A percentile compares a stretch with the other conserved stretches of the same genome.
phyloP scores from a whole-genome alignment of 345 rosid genomes.

The Pistacia atlantica region DNA sequence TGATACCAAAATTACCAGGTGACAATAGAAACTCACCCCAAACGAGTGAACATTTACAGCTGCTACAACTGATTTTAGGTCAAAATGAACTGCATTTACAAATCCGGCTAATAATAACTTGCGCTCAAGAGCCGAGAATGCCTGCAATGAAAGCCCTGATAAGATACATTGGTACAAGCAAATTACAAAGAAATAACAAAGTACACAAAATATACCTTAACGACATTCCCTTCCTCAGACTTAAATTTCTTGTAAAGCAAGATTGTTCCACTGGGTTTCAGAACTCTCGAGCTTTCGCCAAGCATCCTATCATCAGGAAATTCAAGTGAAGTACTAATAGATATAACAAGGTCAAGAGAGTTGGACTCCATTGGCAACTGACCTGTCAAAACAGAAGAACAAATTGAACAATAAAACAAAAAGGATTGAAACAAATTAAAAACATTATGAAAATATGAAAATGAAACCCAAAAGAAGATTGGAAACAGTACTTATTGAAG shows the following conservation, averaged over 20 bases:
- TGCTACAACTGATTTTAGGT: constrained; percentile 38
- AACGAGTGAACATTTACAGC: constrained; percentile 32
- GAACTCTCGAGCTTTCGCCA: constrained; percentile 58
- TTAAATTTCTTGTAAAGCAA: constrained; percentile 42
- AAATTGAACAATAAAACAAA: not conserved
- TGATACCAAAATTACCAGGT: not conserved
- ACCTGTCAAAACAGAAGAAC: constrained; percentile 41
- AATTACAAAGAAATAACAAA: not conserved
- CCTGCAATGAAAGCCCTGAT: constrained; percentile 40
- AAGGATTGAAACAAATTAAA: no score
- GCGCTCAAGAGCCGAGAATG: constrained; percentile 47
- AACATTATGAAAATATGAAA: no score
- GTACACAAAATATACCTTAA: constrained; percentile 36
- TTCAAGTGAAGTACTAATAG: constrained; percentile 48
- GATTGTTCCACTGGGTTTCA: constrained; percentile 75
- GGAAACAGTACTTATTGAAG: constrained; percentile 35
- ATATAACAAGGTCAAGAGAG: constrained; percentile 52
- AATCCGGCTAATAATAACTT: constrained; percentile 75
- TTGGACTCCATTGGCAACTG: constrained; percentile 66
- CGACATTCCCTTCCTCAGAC: constrained; percentile 33
- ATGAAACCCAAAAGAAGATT: not conserved
- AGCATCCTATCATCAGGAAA: constrained; percentile 53
- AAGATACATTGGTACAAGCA: not conserved
- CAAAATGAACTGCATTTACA: constrained; percentile 52
- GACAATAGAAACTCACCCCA: constrained; percentile 50